Conservation (phyloP, 177 flowering plant species). For the Vitis hybrid region DNA sequence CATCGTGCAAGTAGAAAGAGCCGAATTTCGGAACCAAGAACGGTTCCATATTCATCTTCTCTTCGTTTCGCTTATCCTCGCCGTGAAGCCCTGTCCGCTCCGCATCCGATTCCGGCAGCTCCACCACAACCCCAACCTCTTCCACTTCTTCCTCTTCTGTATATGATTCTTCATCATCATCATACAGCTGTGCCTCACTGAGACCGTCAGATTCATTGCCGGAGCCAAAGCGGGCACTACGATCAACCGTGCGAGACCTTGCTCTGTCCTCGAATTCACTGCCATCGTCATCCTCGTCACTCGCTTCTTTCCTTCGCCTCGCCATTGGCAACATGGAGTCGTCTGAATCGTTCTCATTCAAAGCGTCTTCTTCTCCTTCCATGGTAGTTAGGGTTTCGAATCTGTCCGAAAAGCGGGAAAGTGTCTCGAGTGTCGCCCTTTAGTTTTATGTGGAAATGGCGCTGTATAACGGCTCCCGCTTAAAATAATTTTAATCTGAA, state of each 20-base stretch:
- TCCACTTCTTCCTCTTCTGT: neutral
- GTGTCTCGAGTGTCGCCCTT: no score
- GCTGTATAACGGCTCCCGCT: no score
- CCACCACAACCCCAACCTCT: neutral
- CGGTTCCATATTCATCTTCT: conserved; percentile 2
- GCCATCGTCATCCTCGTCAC: conserved; percentile 3
- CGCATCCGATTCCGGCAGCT: neutral
- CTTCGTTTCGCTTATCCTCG: neutral
- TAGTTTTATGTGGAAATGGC: no score
- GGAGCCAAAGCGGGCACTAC: neutral
- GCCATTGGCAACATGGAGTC: conserved; percentile 5
- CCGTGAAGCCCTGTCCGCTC: neutral
- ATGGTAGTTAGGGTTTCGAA: no score
- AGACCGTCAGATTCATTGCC: conserved; percentile 11
- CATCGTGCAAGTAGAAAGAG: conserved; percentile 15
- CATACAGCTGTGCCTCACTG: conserved; percentile 4
- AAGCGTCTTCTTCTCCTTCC: conserved; percentile 4
- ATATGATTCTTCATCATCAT: neutral
- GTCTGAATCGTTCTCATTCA: conserved; percentile 13
- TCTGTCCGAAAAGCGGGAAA: no score
- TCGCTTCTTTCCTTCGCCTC: conserved; percentile 13
- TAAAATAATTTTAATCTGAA: no score
- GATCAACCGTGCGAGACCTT: neutral
- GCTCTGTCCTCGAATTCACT: neutral
- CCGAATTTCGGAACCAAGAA: neutral